Percentiles rank a stretch among this genome's conserved stretches.
phyloP scores from a whole-genome alignment of 257 asterid genomes.

The Lycium ferocissimum region DNA sequence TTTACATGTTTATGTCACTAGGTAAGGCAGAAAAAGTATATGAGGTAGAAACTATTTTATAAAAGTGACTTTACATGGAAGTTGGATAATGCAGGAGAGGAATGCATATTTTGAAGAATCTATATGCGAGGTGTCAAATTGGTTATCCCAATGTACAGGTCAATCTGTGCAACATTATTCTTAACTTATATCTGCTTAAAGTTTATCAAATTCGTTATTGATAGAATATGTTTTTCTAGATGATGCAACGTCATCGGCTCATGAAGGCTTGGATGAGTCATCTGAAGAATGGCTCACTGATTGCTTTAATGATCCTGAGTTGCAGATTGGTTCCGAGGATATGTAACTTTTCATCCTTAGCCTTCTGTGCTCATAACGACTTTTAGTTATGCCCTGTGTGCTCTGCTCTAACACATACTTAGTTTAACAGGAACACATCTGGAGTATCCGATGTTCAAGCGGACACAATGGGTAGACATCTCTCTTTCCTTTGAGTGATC shows the following conservation, averaged over 20 bases:
- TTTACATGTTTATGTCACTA: slow-evolving; percentile 21
- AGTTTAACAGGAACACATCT: background rate
- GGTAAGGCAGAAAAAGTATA: background rate
- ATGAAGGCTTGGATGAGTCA: slow-evolving; percentile 45
- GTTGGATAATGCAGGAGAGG: slow-evolving; percentile 51
- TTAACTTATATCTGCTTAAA: background rate
- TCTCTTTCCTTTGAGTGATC: background rate
- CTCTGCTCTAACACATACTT: background rate
- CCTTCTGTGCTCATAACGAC: background rate
- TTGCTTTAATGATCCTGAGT: slow-evolving; percentile 41
- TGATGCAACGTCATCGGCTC: slow-evolving; percentile 38
- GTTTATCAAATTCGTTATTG: slow-evolving; percentile 10
- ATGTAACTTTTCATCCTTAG: slow-evolving; percentile 28
- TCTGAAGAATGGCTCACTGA: slow-evolving; percentile 50
- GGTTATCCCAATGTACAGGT: slow-evolving; percentile 78
- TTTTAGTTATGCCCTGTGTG: background rate
- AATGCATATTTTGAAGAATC: slow-evolving; percentile 63
- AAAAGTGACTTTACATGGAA: background rate
- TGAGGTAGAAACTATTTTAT: background rate
- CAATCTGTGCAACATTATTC: slow-evolving; percentile 12
- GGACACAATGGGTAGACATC: slow-evolving; percentile 32
- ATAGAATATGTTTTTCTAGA: slow-evolving; percentile 34
- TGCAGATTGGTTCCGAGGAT: slow-evolving; percentile 31
- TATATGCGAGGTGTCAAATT: slow-evolving; percentile 61
- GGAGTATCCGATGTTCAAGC: slow-evolving; percentile 33